A percentile compares a stretch with the other conserved stretches of the same genome.
Evolutionary conservation across 768 basidiomycete genomes (phyloP).

Genomic region (Rickenella mellea): DNA sequence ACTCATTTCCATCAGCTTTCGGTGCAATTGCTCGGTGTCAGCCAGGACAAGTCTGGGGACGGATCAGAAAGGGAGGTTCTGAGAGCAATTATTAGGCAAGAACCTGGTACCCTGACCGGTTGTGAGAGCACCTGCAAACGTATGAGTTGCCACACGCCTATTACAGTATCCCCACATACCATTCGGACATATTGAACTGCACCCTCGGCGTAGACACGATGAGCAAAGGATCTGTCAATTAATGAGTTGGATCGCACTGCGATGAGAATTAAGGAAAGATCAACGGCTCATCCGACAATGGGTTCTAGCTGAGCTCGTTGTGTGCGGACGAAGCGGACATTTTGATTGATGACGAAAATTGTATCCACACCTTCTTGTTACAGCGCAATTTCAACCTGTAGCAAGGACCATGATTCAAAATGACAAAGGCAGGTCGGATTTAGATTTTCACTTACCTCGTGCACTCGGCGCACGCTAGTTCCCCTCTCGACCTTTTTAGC

Average conservation of each 20-base stretch:
- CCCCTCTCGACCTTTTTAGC: neutral
- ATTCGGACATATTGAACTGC: conserved; percentile 71
- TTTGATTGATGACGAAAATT: conserved; percentile 22
- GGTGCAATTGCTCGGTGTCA: conserved; percentile 57
- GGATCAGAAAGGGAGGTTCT: neutral
- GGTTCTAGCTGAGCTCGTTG: too few relatives aligned
- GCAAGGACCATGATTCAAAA: neutral
- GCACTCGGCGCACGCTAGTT: conserved; percentile 6
- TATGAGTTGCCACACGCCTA: conserved; percentile 8
- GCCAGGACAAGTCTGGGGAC: conserved; percentile 32
- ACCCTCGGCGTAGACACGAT: conserved; percentile 49
- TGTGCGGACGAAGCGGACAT: too few relatives aligned
- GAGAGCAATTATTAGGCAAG: neutral
- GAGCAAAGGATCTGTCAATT: neutral
- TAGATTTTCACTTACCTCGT: conserved; percentile 1
- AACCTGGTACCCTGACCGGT: conserved; percentile 72
- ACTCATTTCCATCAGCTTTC: conserved; percentile 50
- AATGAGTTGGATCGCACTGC: neutral
- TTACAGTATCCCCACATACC: conserved; percentile 19
- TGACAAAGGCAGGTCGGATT: neutral
- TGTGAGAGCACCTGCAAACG: conserved; percentile 48
- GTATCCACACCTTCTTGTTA: conserved; percentile 51
- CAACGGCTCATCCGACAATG: too few relatives aligned
- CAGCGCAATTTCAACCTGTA: conserved; percentile 60
- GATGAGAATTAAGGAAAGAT: neutral